A percentile compares a stretch with the other conserved stretches of the same genome.
Evolutionary conservation across 1,284 basidiomycete species (phyloP).

Genomic region (Marasmius tenuissimus): DNA sequence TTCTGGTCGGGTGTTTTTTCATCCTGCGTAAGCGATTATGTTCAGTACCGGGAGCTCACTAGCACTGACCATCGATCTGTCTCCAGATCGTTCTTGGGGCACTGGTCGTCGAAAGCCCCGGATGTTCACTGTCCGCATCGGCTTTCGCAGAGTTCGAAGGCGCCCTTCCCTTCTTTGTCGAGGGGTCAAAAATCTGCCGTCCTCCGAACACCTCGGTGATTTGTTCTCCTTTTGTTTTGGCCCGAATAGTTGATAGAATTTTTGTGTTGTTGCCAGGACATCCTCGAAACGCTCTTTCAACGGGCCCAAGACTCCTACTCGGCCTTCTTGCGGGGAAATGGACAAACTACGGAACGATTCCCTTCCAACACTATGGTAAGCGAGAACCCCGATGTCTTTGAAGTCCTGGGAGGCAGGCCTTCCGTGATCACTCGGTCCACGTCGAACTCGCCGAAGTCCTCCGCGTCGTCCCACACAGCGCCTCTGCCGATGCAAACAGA

Average conservation of each 20-base stretch:
- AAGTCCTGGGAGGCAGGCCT: constrained; percentile 11
- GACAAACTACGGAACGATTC: background rate
- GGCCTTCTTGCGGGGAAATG: constrained; percentile 3
- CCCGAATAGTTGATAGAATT: background rate
- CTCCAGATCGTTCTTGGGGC: constrained; percentile 46
- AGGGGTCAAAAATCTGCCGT: constrained; percentile 38
- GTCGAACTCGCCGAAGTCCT: background rate
- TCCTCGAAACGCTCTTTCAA: constrained; percentile 12
- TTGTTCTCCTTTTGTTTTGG: background rate
- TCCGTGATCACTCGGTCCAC: constrained; percentile 2
- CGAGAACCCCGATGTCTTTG: constrained; percentile 5
- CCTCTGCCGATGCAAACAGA: background rate
- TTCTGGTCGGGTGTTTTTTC: constrained; percentile 55
- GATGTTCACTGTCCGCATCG: constrained; percentile 37
- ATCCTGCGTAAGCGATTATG: constrained; percentile 40
- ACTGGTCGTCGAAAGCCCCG: constrained; percentile 45
- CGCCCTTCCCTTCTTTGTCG: constrained; percentile 39
- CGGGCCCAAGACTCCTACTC: background rate
- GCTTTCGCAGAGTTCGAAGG: constrained; percentile 40
- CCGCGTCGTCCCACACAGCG: background rate
- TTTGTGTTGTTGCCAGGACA: constrained; percentile 17
- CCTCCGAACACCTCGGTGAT: constrained; percentile 40
- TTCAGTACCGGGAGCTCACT: background rate
- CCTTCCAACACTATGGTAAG: background rate
- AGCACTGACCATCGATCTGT: background rate